phyloP scores from a whole-genome alignment of 345 rosid genomes.

The Ceriops tagal region DNA sequence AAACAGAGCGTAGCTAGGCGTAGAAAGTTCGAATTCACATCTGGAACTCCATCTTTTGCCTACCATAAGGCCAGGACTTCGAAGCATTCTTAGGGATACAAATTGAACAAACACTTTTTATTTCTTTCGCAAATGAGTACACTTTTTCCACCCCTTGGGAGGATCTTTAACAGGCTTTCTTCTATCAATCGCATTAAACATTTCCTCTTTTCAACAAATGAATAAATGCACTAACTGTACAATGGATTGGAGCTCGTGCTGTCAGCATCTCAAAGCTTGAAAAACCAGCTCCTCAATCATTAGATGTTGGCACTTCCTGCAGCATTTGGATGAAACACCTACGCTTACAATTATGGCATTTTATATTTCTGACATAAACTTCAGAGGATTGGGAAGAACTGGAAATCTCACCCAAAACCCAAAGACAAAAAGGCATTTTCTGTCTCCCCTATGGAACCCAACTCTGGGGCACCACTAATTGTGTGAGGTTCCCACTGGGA shows the following conservation, averaged over 20 bases:
- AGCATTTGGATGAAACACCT: slow-evolving; percentile 8
- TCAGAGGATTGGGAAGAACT: not conserved
- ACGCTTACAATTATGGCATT: slow-evolving; percentile 7
- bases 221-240: slow-evolving; percentile 58
- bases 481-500: slow-evolving; percentile 8
- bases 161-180: slow-evolving; percentile 12
- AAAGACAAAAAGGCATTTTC: slow-evolving; percentile 2
- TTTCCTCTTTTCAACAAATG: slow-evolving; percentile 48
- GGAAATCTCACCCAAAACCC: not conserved
- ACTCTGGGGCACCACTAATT: slow-evolving; percentile 18
- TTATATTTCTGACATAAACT: slow-evolving; percentile 12
- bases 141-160: slow-evolving; percentile 15
- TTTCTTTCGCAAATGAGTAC: slow-evolving; percentile 22
- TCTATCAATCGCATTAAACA: slow-evolving; percentile 25
- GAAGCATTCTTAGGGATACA: not conserved
- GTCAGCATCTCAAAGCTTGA: slow-evolving; percentile 14
- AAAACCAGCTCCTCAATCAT: slow-evolving; percentile 31
- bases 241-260: slow-evolving; percentile 29
- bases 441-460: slow-evolving; percentile 8
- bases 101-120: slow-evolving; percentile 6
- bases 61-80: too few species aligned
- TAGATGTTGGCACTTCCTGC: slow-evolving; percentile 23
- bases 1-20: too few species aligned
- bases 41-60: too few species aligned
- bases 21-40: too few species aligned